Conservation (phyloP, 495 filamentous ascomycete genomes). For the Penicillium lagena region DNA sequence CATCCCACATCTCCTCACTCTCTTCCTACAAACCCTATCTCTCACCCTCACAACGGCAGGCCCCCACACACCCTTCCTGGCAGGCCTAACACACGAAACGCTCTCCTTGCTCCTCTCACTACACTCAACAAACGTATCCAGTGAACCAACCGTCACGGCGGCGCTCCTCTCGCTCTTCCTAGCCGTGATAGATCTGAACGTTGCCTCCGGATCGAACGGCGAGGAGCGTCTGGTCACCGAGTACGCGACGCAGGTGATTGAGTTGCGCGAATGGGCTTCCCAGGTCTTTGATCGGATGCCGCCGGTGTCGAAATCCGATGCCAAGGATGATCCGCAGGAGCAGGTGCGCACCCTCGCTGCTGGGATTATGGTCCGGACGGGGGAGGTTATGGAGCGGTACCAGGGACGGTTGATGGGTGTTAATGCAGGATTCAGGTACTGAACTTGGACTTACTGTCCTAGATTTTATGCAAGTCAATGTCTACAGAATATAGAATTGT, state of each 20-base stretch:
- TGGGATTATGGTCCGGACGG: conserved; percentile 69
- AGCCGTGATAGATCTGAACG: conserved; percentile 78
- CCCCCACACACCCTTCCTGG: conserved; percentile 37
- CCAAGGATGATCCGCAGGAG: conserved; percentile 40
- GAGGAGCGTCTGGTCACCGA: conserved; percentile 61
- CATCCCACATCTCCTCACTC: conserved; percentile 39
- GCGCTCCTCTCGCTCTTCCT: conserved; percentile 74
- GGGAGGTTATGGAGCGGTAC: conserved; percentile 77
- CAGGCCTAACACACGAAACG: conserved; percentile 38
- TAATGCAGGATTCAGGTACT: conserved; percentile 43
- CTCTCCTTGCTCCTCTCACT: conserved; percentile 40
- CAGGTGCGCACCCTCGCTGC: conserved; percentile 58
- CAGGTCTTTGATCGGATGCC: conserved; percentile 58
- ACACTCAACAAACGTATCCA: conserved; percentile 34
- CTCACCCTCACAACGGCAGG: conserved; percentile 45
- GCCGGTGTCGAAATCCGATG: conserved; percentile 13
- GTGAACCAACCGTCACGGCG: conserved; percentile 58
- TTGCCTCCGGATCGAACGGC: conserved; percentile 45
- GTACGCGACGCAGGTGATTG: conserved; percentile 32
- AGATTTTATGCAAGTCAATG: not conserved
- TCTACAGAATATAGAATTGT: no score
- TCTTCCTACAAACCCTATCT: conserved; percentile 46
- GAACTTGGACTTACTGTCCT: not conserved
- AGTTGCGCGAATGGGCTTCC: conserved; percentile 40
- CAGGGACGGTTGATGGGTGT: conserved; percentile 53